Percentiles rank a stretch among this genome's conserved stretches.
phyloP scores from a whole-genome alignment of 1,139 yeast genomes.

The Kluyveromyces marxianus region DNA sequence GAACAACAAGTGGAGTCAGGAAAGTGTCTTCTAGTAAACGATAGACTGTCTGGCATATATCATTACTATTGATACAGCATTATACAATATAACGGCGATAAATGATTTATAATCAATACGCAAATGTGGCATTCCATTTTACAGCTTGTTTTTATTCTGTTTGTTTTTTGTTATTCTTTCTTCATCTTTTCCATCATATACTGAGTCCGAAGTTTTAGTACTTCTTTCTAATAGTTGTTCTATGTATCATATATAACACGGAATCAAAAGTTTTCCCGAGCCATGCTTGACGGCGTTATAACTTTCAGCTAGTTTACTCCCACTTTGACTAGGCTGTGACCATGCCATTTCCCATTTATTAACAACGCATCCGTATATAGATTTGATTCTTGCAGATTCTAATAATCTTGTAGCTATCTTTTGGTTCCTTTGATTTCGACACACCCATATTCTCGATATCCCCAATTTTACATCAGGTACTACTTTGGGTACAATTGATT shows the following conservation, averaged over 20 bases:
- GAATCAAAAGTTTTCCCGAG: conserved; percentile 27
- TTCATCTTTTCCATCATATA: too few species aligned
- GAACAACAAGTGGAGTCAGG: conserved; percentile 28
- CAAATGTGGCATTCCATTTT: too few species aligned
- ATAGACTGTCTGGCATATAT: conserved; percentile 5
- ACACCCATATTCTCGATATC: conserved; percentile 31
- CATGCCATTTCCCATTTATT: conserved; percentile 26
- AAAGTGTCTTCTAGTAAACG: conserved; percentile 29
- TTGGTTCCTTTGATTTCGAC: conserved; percentile 20
- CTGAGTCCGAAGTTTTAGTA: too few species aligned
- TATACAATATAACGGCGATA: not conserved
- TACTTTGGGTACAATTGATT: conserved; percentile 21
- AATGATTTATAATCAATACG: too few species aligned
- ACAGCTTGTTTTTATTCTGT: too few species aligned
- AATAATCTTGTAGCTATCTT: conserved; percentile 26
- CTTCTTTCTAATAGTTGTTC: too few species aligned
- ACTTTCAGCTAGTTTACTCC: conserved; percentile 26
- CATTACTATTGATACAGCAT: not conserved
- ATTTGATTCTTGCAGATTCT: conserved; percentile 24
- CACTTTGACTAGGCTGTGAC: conserved; percentile 32
- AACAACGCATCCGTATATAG: conserved; percentile 15
- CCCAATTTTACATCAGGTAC: conserved; percentile 24
- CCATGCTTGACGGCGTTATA: conserved; percentile 27
- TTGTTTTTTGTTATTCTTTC: too few species aligned
- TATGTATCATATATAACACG: conserved; percentile 23